phyloP scores from a whole-genome alignment of 2,329 filamentous ascomycete species.

The Diplodia scrobiculata region DNA sequence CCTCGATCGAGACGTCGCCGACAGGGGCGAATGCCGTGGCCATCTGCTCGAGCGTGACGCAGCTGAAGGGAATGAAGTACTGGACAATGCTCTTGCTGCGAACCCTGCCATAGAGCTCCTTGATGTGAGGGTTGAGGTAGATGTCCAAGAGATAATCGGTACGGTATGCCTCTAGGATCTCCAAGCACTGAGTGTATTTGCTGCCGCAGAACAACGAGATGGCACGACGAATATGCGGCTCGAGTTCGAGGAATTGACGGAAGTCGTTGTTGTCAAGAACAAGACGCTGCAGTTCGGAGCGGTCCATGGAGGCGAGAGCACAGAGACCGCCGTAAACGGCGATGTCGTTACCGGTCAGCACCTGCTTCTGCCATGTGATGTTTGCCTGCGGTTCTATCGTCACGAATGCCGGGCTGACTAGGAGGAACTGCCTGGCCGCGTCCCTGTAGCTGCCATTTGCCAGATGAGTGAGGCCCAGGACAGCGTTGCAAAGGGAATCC shows the following conservation, averaged over 20 bases:
- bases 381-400: slow-evolving; percentile 48
- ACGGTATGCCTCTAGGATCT: slow-evolving; percentile 77
- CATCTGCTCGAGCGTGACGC: slow-evolving; percentile 78
- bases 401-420: slow-evolving; percentile 57
- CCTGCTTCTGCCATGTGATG: slow-evolving; percentile 65
- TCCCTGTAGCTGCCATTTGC: slow-evolving; percentile 60
- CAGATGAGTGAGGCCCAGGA: slow-evolving; percentile 64
- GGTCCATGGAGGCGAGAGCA: slow-evolving; percentile 85
- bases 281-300: slow-evolving; percentile 69
- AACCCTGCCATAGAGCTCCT: slow-evolving; percentile 70
- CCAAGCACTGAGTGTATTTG: slow-evolving; percentile 82
- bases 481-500: slow-evolving; percentile 66
- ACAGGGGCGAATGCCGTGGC: slow-evolving; percentile 71
- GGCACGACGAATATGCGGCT: slow-evolving; percentile 90
- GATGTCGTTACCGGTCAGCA: slow-evolving; percentile 82
- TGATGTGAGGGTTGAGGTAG: slow-evolving; percentile 75
- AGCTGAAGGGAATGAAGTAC: slow-evolving; percentile 88
- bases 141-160: slow-evolving; percentile 89
- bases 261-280: slow-evolving; percentile 87
- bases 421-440: slow-evolving; percentile 72
- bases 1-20: slow-evolving; percentile 59
- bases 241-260: slow-evolving; percentile 83
- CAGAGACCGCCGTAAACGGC: slow-evolving; percentile 90
- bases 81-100: slow-evolving; percentile 90
- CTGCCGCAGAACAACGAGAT: slow-evolving; percentile 87